Evolutionary conservation across 2,329 filamentous ascomycete species (phyloP).

Genomic region (Trichoderma aggressivum): DNA sequence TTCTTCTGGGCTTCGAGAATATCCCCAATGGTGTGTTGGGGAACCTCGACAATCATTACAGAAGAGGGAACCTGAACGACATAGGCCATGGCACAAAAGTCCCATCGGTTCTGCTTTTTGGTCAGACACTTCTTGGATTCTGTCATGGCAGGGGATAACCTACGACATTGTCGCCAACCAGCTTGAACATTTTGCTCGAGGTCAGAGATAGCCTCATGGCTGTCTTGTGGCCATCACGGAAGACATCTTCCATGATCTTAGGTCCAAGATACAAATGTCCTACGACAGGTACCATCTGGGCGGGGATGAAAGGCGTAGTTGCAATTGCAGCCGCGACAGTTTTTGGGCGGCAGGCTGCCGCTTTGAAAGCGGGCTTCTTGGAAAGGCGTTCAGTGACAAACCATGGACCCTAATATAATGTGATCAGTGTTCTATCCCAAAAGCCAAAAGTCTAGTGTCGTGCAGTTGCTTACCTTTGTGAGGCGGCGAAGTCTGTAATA

Average conservation of each 20-base stretch:
- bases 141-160: background rate
- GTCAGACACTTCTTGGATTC: background rate
- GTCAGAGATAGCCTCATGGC: slow-evolving; percentile 25
- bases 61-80: slow-evolving; percentile 21
- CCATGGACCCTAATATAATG: background rate
- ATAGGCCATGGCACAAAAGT: slow-evolving; percentile 25
- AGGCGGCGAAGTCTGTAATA: background rate
- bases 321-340: background rate
- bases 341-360: background rate
- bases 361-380: background rate
- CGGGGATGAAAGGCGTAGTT: background rate
- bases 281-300: background rate
- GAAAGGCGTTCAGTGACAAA: background rate
- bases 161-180: slow-evolving; percentile 27
- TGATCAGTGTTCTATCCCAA: background rate
- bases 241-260: slow-evolving; percentile 20
- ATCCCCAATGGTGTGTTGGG: slow-evolving; percentile 27
- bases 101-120: slow-evolving; percentile 27
- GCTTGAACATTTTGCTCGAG: slow-evolving; percentile 25
- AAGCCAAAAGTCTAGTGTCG: background rate
- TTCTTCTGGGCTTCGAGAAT: slow-evolving; percentile 10
- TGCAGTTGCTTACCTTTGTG: background rate
- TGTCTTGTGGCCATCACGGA: slow-evolving; percentile 25
- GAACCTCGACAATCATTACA: slow-evolving; percentile 28
- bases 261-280: slow-evolving; percentile 22